Evolutionary conservation across 1,284 basidiomycete genomes (phyloP), one percentile per base, ranked within the genome.

Genomic region (Thecaphora thlaspeos): DNA sequence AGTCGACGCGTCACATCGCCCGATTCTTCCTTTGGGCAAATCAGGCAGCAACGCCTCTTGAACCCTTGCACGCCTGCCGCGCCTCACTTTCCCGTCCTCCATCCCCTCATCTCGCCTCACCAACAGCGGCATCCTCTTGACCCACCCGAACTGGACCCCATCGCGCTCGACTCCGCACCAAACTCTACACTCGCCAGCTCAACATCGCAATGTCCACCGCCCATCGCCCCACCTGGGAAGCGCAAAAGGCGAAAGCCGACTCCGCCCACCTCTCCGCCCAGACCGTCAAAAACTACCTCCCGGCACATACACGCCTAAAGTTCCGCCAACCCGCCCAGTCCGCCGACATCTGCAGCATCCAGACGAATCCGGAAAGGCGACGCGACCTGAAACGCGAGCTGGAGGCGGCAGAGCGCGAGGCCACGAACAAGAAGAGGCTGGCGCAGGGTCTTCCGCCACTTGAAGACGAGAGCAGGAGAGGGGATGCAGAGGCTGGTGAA

Each of bases 141-240:
- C n/a, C n/a, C n/a, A n/a, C n/a, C n/a, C n/a, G n/a, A n/a, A n/a
- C n/a, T n/a, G n/a, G n/a, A n/a, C n/a, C n/a, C n/a, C n/a, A n/a
- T n/a, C n/a, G n/a, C n/a, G n/a, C n/a, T n/a, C n/a, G n/a, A n/a
- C n/a, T n/a, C n/a, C n/a, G n/a, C n/a, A n/a, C n/a, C n/a, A n/a
- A n/a, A 11, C 26, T 28, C 26, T 28, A 7, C 26, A 28, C 26
- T 11, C 26, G 26, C 26, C 26, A 11, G 7, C 26, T 28, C 26
- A 11, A 5, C 26, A 11, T 11, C 26, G 41, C 5, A 19, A 74
- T 72, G 73, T 75, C 72, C 8, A 56, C 71, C 14, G 66, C 73
- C 9, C 75, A 77, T 43, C 63, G 74, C n/a, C 75, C 75, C 11
- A 76, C 67, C 23, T 77, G 73, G 55, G 56, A 60, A 17, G 70